Percentiles rank a stretch among this genome's conserved stretches.
These are phyloP conservation scores for Glaciozyma antarctica DNA, from an alignment of 768 basidiomycete species.

Conservation along the genomic window DNA sequence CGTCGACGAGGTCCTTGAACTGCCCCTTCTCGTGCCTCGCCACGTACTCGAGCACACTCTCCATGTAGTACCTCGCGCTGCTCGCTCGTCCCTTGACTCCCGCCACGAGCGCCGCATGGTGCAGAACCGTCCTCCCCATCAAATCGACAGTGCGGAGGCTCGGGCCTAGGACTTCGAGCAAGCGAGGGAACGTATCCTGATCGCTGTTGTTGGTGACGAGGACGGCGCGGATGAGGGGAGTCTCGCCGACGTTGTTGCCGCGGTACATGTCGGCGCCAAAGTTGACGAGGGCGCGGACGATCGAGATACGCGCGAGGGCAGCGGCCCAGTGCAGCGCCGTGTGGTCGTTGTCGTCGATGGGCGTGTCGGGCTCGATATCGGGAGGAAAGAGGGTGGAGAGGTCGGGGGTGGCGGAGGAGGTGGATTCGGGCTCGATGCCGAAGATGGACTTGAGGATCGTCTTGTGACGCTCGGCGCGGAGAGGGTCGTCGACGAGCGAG, in stretches of 20 bases:
- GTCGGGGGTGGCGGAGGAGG: slow-evolving; percentile 4
- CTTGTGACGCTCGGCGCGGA: slow-evolving; percentile 11
- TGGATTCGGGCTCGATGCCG: not conserved
- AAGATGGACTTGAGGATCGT: slow-evolving; percentile 25
- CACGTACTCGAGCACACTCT: slow-evolving; percentile 62
- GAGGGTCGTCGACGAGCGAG: not conserved
- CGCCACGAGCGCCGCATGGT: slow-evolving; percentile 82
- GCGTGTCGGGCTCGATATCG: slow-evolving; percentile 55
- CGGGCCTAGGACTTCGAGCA: slow-evolving; percentile 56
- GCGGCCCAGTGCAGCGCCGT: slow-evolving; percentile 89
- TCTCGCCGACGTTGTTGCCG: slow-evolving; percentile 90
- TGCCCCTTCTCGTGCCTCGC: slow-evolving; percentile 58
- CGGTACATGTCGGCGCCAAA: slow-evolving; percentile 78
- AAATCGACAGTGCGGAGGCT: slow-evolving; percentile 85
- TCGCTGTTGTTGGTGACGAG: slow-evolving; percentile 81
- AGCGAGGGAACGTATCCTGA: slow-evolving; percentile 57
- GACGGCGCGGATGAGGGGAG: slow-evolving; percentile 82
- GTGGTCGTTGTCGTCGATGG: slow-evolving; percentile 90
- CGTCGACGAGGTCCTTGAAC: slow-evolving; percentile 70
- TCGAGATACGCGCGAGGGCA: slow-evolving; percentile 62
- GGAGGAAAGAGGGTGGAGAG: slow-evolving; percentile 27
- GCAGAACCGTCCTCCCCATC: slow-evolving; percentile 71
- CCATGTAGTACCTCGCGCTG: slow-evolving; percentile 81
- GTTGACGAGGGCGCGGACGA: slow-evolving; percentile 59
- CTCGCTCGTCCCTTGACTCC: slow-evolving; percentile 80